A percentile compares a stretch with the other conserved stretches of the same genome.
Evolutionary conservation across 805 yeast species (phyloP).

Genomic region (Cyberlindnera mississippiensis): DNA sequence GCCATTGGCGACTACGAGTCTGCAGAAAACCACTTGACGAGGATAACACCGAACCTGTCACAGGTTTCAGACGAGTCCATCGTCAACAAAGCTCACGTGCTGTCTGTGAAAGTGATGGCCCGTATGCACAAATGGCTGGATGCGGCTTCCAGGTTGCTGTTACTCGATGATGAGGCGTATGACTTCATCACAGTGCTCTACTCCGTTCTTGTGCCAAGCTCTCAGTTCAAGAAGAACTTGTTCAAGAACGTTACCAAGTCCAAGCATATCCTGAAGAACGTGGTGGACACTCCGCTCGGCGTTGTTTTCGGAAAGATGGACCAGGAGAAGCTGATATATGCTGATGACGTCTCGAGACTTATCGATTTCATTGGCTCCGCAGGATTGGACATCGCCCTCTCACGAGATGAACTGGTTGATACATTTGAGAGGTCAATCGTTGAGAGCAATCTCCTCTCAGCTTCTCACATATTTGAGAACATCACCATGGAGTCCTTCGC

Average conservation of each 20-base stretch:
- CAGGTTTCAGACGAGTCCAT: constrained; percentile 1
- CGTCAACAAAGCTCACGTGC: constrained; percentile 3
- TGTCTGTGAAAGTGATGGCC: constrained; percentile 17
- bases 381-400: constrained; percentile 3
- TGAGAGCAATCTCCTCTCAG: constrained; percentile 20
- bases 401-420: constrained; percentile 3
- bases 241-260: constrained; percentile 13
- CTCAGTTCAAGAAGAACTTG: constrained; percentile 12
- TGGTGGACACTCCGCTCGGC: constrained; percentile 9
- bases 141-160: constrained; percentile 17
- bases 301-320: constrained; percentile 17
- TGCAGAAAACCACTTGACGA: constrained; percentile 22
- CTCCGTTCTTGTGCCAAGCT: constrained; percentile 13
- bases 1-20: constrained; percentile 15
- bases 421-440: constrained; percentile 11
- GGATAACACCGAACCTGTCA: constrained; percentile 16
- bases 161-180: constrained; percentile 11
- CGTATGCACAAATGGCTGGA: constrained; percentile 23
- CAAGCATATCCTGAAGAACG: constrained; percentile 3
- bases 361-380: not conserved
- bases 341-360: constrained; percentile 10
- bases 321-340: constrained; percentile 13
- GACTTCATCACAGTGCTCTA: constrained; percentile 14
- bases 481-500: constrained; percentile 15
- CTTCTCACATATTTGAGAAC: constrained; percentile 15